Conservation (phyloP, 257 asterid species). For the Solanum stenotomum region DNA sequence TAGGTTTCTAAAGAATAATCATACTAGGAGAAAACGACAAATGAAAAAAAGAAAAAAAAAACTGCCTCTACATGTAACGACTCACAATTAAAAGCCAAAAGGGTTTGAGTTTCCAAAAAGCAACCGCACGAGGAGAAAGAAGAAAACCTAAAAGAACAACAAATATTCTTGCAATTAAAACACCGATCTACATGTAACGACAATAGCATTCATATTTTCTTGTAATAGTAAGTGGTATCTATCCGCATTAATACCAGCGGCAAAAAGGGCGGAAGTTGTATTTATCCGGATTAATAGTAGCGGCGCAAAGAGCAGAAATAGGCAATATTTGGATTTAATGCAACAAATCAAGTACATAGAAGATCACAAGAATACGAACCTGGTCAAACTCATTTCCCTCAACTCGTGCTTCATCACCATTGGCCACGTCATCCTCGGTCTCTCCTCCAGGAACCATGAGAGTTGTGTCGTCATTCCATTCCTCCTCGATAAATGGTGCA, state of each 20-base stretch:
- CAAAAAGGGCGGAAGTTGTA: not conserved
- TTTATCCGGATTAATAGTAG: not conserved
- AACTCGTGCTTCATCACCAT: constrained; percentile 56
- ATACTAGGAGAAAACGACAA: not conserved
- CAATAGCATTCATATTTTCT: not conserved
- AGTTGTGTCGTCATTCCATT: constrained; percentile 69
- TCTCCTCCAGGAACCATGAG: constrained; percentile 63
- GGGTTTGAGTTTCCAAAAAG: not conserved
- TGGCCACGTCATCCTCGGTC: constrained; percentile 60
- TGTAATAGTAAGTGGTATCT: not conserved
- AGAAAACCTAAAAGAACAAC: not conserved
- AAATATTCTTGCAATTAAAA: not conserved
- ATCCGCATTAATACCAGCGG: not conserved
- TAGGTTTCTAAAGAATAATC: not conserved
- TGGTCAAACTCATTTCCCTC: constrained; percentile 45
- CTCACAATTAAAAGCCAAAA: not conserved
- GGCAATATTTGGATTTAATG: not conserved
- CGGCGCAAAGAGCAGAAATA: not conserved
- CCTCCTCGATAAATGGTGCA: constrained; percentile 95
- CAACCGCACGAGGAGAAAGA: not conserved
- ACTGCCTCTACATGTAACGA: not conserved
- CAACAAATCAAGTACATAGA: not conserved
- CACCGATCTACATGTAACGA: not conserved
- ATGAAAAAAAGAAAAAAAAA: too few relatives aligned
- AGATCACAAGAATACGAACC: constrained; percentile 29